A percentile compares a stretch with the other conserved stretches of the same genome.
phyloP scores from a whole-genome alignment of 108 stramenopile species.

The Pseudonitzschia delicatissima region DNA sequence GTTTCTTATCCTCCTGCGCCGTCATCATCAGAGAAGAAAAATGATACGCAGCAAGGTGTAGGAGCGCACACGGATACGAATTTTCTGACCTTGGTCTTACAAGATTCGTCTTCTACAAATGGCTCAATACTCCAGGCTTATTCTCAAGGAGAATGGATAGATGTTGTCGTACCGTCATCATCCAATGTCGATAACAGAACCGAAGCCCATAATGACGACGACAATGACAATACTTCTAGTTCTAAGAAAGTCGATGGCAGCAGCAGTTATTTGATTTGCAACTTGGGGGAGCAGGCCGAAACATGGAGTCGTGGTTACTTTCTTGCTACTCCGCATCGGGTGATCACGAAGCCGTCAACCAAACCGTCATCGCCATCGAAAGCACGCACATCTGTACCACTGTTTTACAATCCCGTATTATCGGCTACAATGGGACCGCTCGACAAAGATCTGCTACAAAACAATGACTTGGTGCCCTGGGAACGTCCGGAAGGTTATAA shows the following conservation, averaged over 20 bases:
- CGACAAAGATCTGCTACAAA: constrained; percentile 5
- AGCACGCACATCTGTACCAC: constrained; percentile 46
- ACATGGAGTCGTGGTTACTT: constrained; percentile 53
- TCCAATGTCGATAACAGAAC: neutral
- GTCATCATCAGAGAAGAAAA: neutral
- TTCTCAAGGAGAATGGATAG: constrained; percentile 57
- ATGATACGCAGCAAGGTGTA: constrained; percentile 40
- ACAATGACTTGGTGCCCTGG: constrained; percentile 1
- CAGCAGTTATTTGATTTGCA: constrained; percentile 44
- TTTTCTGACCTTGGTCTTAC: constrained; percentile 58
- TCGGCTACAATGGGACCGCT: constrained; percentile 51
- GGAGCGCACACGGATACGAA: constrained; percentile 70
- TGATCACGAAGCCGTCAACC: constrained; percentile 24
- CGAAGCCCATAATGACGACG: neutral
- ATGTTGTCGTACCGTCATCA: constrained; percentile 37
- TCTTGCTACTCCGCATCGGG: constrained; percentile 69
- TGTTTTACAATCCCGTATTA: constrained; percentile 69
- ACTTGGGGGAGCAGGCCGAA: constrained; percentile 69
- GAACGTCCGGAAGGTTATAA: constrained; percentile 30
- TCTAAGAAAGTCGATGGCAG: neutral
- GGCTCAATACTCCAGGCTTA: constrained; percentile 57
- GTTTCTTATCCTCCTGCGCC: constrained; percentile 48
- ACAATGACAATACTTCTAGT: constrained; percentile 2
- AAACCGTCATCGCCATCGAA: constrained; percentile 8
- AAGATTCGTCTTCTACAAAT: constrained; percentile 33